Evolutionary conservation across 208 protist species (phyloP).

Genomic region (Leptomonas pyrrhocoris): DNA sequence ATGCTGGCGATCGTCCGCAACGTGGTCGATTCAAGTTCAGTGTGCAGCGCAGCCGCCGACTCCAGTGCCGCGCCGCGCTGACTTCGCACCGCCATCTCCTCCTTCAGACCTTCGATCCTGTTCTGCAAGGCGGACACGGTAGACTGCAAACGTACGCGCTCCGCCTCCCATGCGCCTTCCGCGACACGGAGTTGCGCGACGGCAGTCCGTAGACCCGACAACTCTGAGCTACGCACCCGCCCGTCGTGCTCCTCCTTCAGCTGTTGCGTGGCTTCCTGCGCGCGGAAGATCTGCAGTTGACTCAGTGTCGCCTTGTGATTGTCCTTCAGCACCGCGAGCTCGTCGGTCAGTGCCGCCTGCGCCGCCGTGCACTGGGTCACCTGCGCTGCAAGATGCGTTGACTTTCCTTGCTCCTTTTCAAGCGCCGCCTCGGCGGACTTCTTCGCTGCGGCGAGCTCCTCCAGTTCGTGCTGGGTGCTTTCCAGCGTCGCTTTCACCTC

Average conservation of each 20-base stretch:
- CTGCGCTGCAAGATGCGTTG: conserved; percentile 33
- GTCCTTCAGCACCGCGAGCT: conserved; percentile 14
- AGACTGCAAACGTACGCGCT: conserved; percentile 13
- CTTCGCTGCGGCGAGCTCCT: conserved; percentile 25
- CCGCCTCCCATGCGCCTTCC: conserved; percentile 21
- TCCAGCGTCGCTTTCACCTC: conserved; percentile 23
- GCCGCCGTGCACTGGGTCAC: conserved; percentile 23
- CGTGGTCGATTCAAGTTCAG: conserved; percentile 15
- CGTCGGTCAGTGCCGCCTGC: conserved; percentile 12
- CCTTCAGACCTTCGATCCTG: not conserved
- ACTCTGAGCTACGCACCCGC: not conserved
- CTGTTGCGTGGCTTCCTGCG: conserved; percentile 22
- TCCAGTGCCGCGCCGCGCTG: conserved; percentile 15
- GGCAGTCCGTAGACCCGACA: conserved; percentile 22
- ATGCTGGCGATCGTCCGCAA: conserved; percentile 11
- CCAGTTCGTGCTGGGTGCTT: conserved; percentile 8
- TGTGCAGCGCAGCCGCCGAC: conserved; percentile 8
- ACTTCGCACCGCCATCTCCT: not conserved
- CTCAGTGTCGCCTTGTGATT: conserved; percentile 19
- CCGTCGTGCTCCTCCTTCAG: conserved; percentile 19
- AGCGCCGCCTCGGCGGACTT: conserved; percentile 29
- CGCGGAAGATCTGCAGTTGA: conserved; percentile 17
- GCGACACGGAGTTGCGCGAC: conserved; percentile 17
- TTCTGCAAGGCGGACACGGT: not conserved
- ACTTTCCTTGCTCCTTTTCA: conserved; percentile 30